Evolutionary conservation across 2,329 filamentous ascomycete genomes (phyloP).

Genomic region (Corynespora cassiicola): DNA sequence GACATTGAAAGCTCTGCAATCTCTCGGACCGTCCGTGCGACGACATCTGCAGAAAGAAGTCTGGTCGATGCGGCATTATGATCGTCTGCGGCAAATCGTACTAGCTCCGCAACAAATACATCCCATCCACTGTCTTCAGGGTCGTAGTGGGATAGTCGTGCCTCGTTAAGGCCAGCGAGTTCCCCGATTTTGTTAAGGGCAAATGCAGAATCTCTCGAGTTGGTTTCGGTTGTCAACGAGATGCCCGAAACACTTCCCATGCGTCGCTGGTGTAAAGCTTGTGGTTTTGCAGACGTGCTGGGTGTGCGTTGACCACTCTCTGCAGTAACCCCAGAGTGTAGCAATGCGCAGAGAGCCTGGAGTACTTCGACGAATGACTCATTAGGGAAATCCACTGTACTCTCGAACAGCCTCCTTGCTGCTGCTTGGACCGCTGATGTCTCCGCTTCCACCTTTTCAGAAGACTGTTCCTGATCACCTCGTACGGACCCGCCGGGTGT

Average conservation of each 20-base stretch:
- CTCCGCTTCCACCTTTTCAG: conserved; percentile 69
- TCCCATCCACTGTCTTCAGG: conserved; percentile 78
- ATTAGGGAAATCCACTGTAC: conserved; percentile 88
- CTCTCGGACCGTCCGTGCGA: conserved; percentile 55
- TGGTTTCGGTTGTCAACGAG: conserved; percentile 46
- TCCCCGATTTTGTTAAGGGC: conserved; percentile 56
- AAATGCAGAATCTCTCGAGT: conserved; percentile 54
- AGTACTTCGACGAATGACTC: conserved; percentile 80
- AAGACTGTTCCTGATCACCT: conserved; percentile 27
- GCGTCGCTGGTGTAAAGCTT: conserved; percentile 44
- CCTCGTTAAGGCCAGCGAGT: conserved; percentile 53
- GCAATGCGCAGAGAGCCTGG: conserved; percentile 73
- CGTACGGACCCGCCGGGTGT: conserved; percentile 19
- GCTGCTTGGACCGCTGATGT: conserved; percentile 89
- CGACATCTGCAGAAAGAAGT: conserved; percentile 56
- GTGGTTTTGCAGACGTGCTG: conserved; percentile 25
- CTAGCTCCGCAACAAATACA: conserved; percentile 64
- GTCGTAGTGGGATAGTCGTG: conserved; percentile 71
- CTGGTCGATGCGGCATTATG: conserved; percentile 52
- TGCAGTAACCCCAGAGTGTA: conserved; percentile 50
- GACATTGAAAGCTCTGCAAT: conserved; percentile 60
- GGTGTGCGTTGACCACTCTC: conserved; percentile 33
- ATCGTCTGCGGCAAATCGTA: conserved; percentile 52
- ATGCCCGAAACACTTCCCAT: conserved; percentile 53
- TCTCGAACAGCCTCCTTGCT: conserved; percentile 85